Base-by-base conservation (phyloP, 257 asterid species). In the Fraxinus anomala region DNA sequence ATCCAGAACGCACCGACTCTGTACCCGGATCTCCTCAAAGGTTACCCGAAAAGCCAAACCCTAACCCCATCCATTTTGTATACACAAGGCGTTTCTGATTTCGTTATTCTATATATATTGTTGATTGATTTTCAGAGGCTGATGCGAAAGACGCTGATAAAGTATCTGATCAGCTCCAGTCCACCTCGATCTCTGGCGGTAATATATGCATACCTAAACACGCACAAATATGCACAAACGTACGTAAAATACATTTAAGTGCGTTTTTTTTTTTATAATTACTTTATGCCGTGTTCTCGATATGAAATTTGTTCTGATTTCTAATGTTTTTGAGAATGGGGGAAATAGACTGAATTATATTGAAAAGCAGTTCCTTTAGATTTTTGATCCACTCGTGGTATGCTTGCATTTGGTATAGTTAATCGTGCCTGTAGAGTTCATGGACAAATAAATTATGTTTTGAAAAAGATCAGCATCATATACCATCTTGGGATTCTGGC, bases 21-120 rank as follows among this genome's bases (percentile, higher is more conserved):
- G 65, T 95, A 93, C 75, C 99, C 99, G 67, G 96, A 93, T 84
- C 96, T 95, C 72, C 77, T 87, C 78, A 91, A 88, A 90, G 97
- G 99, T 95, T 34, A 40, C 70, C 19, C 34, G 49, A 40, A 40
- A 40, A 11, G 4, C 51, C 12, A 79, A 80, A 80, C 82, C 84
- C 86, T 79, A 72, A 42, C 65, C 21, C 65, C 9, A 14, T 68
- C 37, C 11, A 10, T 44, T 70, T 17, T 65, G 30, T 59, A 37
- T 54, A 4, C 23, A 19, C 21, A 51, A n/a, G 65, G 65, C 9
- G 12, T 8, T 21, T 54, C 24, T 16, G 65, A 54, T 54, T 51
- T 54, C 17, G 13, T 31, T 23, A 12, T 75, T 69, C 6, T 54
- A 36, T 9, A 36, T 9, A 17, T 36, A 3, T 74, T 28, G 19